Evolutionary conservation across 2,329 filamentous ascomycete genomes (phyloP), one percentile per base, ranked within the genome.

Genomic region (Achaetomium macrosporum): DNA sequence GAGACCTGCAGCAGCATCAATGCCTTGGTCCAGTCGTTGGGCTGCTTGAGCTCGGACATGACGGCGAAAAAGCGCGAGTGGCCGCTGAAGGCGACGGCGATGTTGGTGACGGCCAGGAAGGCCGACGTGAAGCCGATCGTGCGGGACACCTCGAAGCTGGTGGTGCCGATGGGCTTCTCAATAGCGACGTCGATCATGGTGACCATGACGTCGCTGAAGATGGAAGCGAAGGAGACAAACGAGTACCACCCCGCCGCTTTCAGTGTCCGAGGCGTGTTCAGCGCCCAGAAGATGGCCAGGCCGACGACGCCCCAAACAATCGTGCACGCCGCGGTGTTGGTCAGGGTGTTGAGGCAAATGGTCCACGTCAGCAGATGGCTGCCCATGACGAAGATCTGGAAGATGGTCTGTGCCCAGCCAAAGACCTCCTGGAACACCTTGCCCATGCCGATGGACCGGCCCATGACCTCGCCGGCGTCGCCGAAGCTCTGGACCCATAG

Each of bases 291-390:
- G 4, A 87, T 54, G 5, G 76, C 62, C 56, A 83, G 62, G 0
- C 82, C 83, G 1, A 83, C 70, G n/a, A 83, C 71, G 4, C 76
- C 79, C 69, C 82, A 87, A 1, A 82, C 72, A 52, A 87, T 80
- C 3, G 82, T 83, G 66, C 84, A 88, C 0, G 77, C 75, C 0
- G 74, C 76, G 60, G 82, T 77, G 36, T 74, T 66, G 1, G 82
- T 83, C 44, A 87, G 69, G 1, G 76, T 80, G 63, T 87, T 87
- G 66, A 87, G 72, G 63, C 82, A 83, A 57, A 87, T 82, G 31
- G 76, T 78, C 69, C 84, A 87, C 0, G 82, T 84, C 49, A 87
- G 70, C n/a, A 88, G 68, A 63, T 88, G 85, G 53, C 81, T 83
- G 5, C 77, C 82, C 77, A 85, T 84, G 64, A 86, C 77, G 64